These are phyloP conservation scores for Sideroxylon spinosum DNA, from an alignment of 179 eudicot genomes.

Conservation along the genomic window DNA sequence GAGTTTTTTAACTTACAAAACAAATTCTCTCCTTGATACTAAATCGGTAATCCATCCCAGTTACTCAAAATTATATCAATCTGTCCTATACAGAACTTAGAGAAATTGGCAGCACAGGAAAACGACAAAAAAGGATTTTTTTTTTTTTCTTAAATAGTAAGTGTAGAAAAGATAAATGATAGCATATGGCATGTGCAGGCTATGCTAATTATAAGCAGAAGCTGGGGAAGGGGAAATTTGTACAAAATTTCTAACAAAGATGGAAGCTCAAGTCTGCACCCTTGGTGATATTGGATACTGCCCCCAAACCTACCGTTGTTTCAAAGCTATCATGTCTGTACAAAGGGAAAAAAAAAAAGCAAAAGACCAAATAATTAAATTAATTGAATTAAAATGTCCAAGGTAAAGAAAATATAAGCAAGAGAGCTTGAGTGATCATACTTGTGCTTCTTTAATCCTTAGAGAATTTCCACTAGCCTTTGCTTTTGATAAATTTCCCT, in stretches of 20 bases:
- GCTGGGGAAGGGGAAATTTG: background rate
- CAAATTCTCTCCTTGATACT: slow-evolving; percentile 75
- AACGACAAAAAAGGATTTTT: background rate
- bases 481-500: too few species aligned
- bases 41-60: slow-evolving; percentile 90
- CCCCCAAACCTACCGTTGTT: too few species aligned
- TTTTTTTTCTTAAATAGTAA: background rate
- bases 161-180: background rate
- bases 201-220: background rate
- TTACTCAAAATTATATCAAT: slow-evolving; percentile 76
- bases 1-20: slow-evolving; percentile 53
- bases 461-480: too few species aligned
- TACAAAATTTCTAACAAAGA: too few species aligned
- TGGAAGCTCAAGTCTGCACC: too few species aligned
- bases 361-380: background rate
- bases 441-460: too few species aligned
- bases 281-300: too few species aligned
- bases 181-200: background rate
- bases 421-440: too few species aligned
- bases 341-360: too few species aligned
- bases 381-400: too few species aligned
- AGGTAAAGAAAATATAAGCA: too few species aligned
- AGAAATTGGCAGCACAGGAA: background rate
- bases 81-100: slow-evolving; percentile 34
- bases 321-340: too few species aligned